Base-by-base conservation (phyloP, 139 green algal genomes). In the Mychonastes homosphaera region DNA sequence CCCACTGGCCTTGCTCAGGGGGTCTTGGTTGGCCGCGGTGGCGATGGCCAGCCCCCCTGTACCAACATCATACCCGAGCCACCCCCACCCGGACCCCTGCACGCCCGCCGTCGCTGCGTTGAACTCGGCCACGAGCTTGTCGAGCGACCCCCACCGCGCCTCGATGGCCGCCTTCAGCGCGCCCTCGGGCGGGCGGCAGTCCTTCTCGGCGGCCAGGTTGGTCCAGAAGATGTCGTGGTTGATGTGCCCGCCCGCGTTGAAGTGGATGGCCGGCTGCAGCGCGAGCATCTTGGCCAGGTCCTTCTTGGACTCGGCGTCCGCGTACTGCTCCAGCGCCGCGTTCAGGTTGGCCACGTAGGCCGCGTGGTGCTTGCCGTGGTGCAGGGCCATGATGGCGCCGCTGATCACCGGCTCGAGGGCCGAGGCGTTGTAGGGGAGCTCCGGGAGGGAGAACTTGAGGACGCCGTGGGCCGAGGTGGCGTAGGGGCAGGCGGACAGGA, bases 161-260 rank as follows among this genome's bases (percentile, higher is more conserved):
- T 97, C 72, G 41, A 98, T 94, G 7, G 76, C 71, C 12, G 63
- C 39, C 44, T 81, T 58, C 6, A 98, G 69, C 21, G 84, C 69
- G 1, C 89, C 91, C 19, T 53, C 69, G 19, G 84, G 84, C 0
- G 84, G 85, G 28, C 70, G 53, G 53, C 67, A 91, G 43, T 96
- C 85, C 70, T 90, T 94, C 30, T 71, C 58, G 12, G 91, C 81
- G 13, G 53, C 66, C 8, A 98, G 71, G 69, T 94, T 96, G 36
- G 86, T 80, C 90, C 90, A 98, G 78, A 98, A 98, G 62, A 96
- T 90, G 36, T 73, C 82, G 69, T 98, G 91, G 72, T 98, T 98
- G 39, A 97, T 61, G 73, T 98, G 91, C 12, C 91, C 89, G 64
- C 91, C 91, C 12, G 89, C 91, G 60, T 98, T 97, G 77, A 98